Evolutionary conservation across 495 filamentous ascomycete genomes (phyloP), one percentile per base, ranked within the genome.

Genomic region (Daldinia loculata): DNA sequence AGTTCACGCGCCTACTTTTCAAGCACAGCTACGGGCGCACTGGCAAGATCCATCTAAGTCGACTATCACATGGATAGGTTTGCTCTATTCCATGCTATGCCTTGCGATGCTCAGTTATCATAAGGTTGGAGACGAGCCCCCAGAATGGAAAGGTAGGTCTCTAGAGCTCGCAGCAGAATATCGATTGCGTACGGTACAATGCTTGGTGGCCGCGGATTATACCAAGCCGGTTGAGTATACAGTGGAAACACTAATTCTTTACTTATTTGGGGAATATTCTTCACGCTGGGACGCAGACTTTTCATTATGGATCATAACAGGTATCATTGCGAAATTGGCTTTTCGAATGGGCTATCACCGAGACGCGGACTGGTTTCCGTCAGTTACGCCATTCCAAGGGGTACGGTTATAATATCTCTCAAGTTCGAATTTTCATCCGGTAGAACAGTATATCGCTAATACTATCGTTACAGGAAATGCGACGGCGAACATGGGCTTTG

Each of bases 341-440:
- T 93, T 98, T 85, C 87, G 93, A 27, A 97, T 97, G 93, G 95
- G 95, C 52, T 96, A 97, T 66, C 95, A 99, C 75, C 88, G 96
- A 61, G 95, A 99, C 77, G 88, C 92, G 14, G 92, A 91, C 74
- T 89, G 90, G 79, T 97, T 93, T 74, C 85, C 92, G 12, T 89
- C 89, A 56, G 90, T 99, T 67, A 88, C 89, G 4, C 91, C 93
- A 5, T 97, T 95, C 72, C 89, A 96, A 77, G 94, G 90, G 24
- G 83, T 85, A 78, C 57, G 83, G 72, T 52, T 26, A 36, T 26
- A 50, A 36, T 19, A 63, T 38, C 15, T 48, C 17, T 27, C 14
- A 11, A 65, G 17, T 32, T 53, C 17, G 6, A 43, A 7, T 12
- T 3, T 6, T 17, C 26, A 57, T 36, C 22, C 22, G 4, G 22